phyloP scores from a whole-genome alignment of 169 alveolate species.

The Cryptosporidium andersoni region DNA sequence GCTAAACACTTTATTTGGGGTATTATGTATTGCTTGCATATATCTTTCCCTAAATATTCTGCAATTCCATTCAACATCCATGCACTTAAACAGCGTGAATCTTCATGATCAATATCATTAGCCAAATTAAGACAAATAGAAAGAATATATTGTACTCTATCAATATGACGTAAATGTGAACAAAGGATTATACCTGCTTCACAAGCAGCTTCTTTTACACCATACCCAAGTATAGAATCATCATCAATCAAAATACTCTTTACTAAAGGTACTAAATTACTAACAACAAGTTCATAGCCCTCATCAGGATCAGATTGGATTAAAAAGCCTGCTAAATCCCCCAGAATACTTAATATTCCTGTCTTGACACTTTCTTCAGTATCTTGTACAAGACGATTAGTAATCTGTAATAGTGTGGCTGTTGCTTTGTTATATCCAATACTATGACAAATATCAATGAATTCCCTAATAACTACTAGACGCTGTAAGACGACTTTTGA shows the following conservation, averaged over 20 bases:
- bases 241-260: slow-evolving; percentile 43
- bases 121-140: slow-evolving; percentile 58
- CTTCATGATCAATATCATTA: slow-evolving; percentile 69
- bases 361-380: slow-evolving; percentile 66
- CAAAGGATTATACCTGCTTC: slow-evolving; percentile 49
- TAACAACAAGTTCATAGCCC: slow-evolving; percentile 59
- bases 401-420: slow-evolving; percentile 19
- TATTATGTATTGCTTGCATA: slow-evolving; percentile 56
- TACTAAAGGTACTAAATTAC: slow-evolving; percentile 52
- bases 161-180: slow-evolving; percentile 57
- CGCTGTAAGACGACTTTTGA: slow-evolving; percentile 67
- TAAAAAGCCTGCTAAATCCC: slow-evolving; percentile 72
- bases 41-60: slow-evolving; percentile 60
- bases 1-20: slow-evolving; percentile 64
- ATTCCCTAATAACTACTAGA: slow-evolving; percentile 58
- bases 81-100: slow-evolving; percentile 59
- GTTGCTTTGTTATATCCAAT: slow-evolving; percentile 65
- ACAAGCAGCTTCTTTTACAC: slow-evolving; percentile 55
- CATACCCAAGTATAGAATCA: background rate
- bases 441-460: slow-evolving; percentile 69
- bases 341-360: slow-evolving; percentile 59
- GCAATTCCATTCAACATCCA: slow-evolving; percentile 73
- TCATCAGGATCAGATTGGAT: slow-evolving; percentile 70
- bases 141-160: slow-evolving; percentile 47
- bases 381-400: slow-evolving; percentile 30